These are phyloP conservation scores for Comarum palustre DNA, from an alignment of 306 rosid species.

Conservation along the genomic window DNA sequence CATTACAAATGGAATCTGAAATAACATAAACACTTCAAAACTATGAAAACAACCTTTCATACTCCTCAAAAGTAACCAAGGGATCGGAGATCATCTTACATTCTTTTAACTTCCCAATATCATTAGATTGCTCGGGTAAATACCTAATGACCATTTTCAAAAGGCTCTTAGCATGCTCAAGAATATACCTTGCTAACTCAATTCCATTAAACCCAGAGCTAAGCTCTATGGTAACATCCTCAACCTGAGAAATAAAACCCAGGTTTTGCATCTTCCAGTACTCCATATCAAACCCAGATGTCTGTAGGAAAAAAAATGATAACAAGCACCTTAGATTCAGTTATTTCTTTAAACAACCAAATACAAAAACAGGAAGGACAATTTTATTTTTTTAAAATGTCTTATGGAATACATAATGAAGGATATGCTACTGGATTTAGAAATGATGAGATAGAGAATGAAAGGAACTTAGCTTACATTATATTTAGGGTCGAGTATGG, in stretches of 20 bases:
- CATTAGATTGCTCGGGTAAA: background rate
- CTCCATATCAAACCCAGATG: background rate
- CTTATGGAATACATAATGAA: no score
- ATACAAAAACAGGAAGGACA: background rate
- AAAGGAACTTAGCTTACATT: background rate
- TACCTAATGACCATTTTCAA: conserved; percentile 1
- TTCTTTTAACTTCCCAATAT: background rate
- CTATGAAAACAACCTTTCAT: background rate
- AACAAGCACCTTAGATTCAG: background rate
- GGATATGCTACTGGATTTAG: background rate
- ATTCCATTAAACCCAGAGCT: background rate
- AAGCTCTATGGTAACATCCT: background rate
- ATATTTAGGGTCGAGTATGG: background rate
- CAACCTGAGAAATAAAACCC: background rate
- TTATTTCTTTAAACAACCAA: background rate
- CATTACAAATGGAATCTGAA: background rate
- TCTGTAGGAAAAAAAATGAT: background rate
- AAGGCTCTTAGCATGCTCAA: background rate
- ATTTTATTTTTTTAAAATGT: no score
- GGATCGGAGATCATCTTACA: background rate
- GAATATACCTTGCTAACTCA: background rate
- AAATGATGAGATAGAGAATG: background rate
- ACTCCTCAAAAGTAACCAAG: background rate
- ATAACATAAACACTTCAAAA: background rate
- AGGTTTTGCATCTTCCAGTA: background rate